phyloP scores from a whole-genome alignment of 257 asterid genomes.

The Verbascum thapsus region DNA sequence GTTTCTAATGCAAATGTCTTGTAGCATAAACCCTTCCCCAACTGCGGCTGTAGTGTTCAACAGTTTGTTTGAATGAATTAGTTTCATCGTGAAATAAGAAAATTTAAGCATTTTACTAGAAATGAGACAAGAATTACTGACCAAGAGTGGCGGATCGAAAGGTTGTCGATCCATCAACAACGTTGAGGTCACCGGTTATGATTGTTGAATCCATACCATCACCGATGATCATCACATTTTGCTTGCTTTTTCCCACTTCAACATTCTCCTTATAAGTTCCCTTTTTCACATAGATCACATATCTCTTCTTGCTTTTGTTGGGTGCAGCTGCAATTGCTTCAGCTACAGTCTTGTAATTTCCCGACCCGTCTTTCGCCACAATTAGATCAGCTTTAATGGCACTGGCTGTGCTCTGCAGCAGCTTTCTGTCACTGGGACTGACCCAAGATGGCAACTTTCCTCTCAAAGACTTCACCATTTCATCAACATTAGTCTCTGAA shows the following conservation, averaged over 20 bases:
- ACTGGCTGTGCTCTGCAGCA: slow-evolving; percentile 32
- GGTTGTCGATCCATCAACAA: slow-evolving; percentile 52
- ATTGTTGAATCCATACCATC: slow-evolving; percentile 54
- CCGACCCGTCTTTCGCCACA: slow-evolving; percentile 55
- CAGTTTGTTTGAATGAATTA: not conserved
- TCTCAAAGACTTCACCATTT: not conserved
- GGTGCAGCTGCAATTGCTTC: slow-evolving; percentile 60
- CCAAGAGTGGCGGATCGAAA: slow-evolving; percentile 63
- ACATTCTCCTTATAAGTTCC: slow-evolving; percentile 60
- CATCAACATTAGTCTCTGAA: not conserved
- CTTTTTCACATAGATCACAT: slow-evolving; percentile 49
- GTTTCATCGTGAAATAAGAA: not conserved
- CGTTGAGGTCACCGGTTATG: slow-evolving; percentile 48
- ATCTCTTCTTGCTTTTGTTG: slow-evolving; percentile 32
- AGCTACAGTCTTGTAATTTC: slow-evolving; percentile 40
- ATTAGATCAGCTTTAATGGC: slow-evolving; percentile 36
- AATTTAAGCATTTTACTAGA: no score
- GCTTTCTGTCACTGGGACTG: slow-evolving; percentile 35
- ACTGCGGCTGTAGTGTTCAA: slow-evolving; percentile 44
- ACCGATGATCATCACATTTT: slow-evolving; percentile 58
- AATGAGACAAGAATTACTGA: slow-evolving; percentile 16
- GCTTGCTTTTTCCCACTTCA: slow-evolving; percentile 38
- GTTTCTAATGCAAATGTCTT: slow-evolving; percentile 55
- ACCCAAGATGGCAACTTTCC: slow-evolving; percentile 49
- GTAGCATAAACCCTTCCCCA: slow-evolving; percentile 51